Conservation (phyloP, 2,329 filamentous ascomycete species). For the Ilyonectria sp. region DNA sequence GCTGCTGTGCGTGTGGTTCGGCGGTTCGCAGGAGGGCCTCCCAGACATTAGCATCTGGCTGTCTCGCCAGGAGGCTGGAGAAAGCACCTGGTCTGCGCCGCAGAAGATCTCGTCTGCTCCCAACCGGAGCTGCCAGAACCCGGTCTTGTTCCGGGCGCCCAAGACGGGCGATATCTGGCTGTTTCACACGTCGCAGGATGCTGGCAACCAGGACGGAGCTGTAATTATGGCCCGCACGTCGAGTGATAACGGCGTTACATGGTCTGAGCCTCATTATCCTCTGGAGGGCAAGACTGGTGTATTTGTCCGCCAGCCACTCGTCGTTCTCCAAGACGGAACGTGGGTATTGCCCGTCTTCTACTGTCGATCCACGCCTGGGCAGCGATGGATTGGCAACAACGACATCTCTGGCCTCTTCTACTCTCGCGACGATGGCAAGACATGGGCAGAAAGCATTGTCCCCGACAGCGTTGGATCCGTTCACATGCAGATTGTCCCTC, state of each 20-base stretch:
- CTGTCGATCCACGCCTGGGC: slow-evolving; percentile 57
- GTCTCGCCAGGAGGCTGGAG: slow-evolving; percentile 52
- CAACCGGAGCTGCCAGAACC: slow-evolving; percentile 61
- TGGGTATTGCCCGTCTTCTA: slow-evolving; percentile 62
- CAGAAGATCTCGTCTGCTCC: slow-evolving; percentile 56
- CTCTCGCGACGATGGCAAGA: slow-evolving; percentile 55
- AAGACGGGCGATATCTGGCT: slow-evolving; percentile 56
- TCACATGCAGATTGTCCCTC: slow-evolving; percentile 60
- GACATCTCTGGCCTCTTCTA: slow-evolving; percentile 58
- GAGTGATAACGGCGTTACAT: slow-evolving; percentile 53
- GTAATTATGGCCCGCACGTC: slow-evolving; percentile 56
- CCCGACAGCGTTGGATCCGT: slow-evolving; percentile 57
- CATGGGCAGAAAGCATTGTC: slow-evolving; percentile 57
- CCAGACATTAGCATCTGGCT: slow-evolving; percentile 62
- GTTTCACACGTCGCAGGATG: slow-evolving; percentile 61
- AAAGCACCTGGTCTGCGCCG: slow-evolving; percentile 51
- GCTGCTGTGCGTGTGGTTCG: slow-evolving; percentile 61
- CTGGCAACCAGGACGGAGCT: slow-evolving; percentile 60
- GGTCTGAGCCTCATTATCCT: slow-evolving; percentile 52
- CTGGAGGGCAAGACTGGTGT: slow-evolving; percentile 54
- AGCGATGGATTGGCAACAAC: slow-evolving; percentile 61
- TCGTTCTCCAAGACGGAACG: slow-evolving; percentile 53
- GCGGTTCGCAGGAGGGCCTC: slow-evolving; percentile 61
- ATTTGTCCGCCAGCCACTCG: slow-evolving; percentile 60
- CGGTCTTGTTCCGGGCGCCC: slow-evolving; percentile 57